Base-by-base conservation (phyloP, 306 rosid species). In the Crotalaria pallida region DNA sequence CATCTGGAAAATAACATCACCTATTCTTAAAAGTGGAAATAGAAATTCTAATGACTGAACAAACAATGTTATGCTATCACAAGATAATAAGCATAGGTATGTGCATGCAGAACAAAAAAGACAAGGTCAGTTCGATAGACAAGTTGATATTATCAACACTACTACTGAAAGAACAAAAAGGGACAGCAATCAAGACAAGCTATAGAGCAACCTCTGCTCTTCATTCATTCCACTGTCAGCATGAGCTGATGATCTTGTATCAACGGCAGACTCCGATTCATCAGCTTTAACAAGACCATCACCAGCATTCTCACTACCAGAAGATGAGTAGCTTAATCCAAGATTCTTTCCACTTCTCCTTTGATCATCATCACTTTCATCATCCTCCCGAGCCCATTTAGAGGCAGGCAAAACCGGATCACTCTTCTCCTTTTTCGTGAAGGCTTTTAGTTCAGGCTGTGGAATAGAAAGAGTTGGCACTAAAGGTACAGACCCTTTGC, bases 301-400 rank as follows among this genome's bases (percentile, higher is more conserved):
- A 67, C 79, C 96, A 52, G 67, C 85, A 84, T 91, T 91, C 82
- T 95, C 99, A 83, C 99, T 95, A 50, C 99, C 97, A 49, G 99
- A 94, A 43, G 99, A 95, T 0, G 99, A 95, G 79, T 95, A 91
- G 83, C 96, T 83, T 75, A 95, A 77, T 26, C 91, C 96, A 1
- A 91, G 89, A 77, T 88, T 95, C 83, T 79, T 88, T 26, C 80
- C 80, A 71, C 80, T 71, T 69, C 73, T 77, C 77, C 81, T 83
- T 69, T 86, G 96, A 48, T 91, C 99, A 67, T 83, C 96, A 15
- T 95, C 99, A 71, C 97, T 95, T 49, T 87, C 97, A 75, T 89
- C 97, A 71, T 95, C 99, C 87, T 91, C 99, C 49, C 93, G 81
- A 33, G 99, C 97, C 99, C 99, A 95, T 84, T 95, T 95, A 58